Evolutionary conservation across 768 basidiomycete genomes (phyloP).

Genomic region (Phanerodontia chrysosporium): DNA sequence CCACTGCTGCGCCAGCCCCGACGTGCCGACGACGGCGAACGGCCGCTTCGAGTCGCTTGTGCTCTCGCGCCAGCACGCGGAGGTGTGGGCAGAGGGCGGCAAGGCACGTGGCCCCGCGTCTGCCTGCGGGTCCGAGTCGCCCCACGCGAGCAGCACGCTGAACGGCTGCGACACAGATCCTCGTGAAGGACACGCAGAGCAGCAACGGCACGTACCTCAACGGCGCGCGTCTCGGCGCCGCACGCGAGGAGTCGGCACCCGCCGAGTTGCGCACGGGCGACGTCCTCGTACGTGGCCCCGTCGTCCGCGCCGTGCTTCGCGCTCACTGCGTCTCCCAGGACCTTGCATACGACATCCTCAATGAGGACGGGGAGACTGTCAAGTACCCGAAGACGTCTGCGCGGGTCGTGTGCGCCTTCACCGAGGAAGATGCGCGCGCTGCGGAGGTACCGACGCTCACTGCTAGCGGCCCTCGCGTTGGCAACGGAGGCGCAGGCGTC

Average conservation of each 20-base stretch:
- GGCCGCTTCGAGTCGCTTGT: conserved; percentile 97
- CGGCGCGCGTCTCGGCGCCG: conserved; percentile 83
- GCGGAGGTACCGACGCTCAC: neutral
- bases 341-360: neutral
- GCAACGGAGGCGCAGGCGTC: neutral
- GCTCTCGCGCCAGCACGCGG: conserved; percentile 89
- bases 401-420: conserved; percentile 1
- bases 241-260: conserved; percentile 87
- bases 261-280: conserved; percentile 94
- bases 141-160: neutral
- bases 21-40: conserved; percentile 85
- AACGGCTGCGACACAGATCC: conserved; percentile 54
- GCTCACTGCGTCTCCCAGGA: neutral
- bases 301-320: neutral
- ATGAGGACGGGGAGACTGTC: neutral
- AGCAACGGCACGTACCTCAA: conserved; percentile 99
- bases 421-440: neutral
- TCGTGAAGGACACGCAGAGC: conserved; percentile 96
- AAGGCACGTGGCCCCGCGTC: conserved; percentile 48
- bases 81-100: conserved; percentile 88
- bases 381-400: neutral
- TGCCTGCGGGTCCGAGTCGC: neutral
- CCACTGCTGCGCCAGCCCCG: conserved; percentile 89
- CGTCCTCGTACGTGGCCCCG: conserved; percentile 69
- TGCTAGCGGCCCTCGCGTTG: neutral